Base-by-base conservation (phyloP, 1,284 basidiomycete species). In the Rhodofomes roseus region DNA sequence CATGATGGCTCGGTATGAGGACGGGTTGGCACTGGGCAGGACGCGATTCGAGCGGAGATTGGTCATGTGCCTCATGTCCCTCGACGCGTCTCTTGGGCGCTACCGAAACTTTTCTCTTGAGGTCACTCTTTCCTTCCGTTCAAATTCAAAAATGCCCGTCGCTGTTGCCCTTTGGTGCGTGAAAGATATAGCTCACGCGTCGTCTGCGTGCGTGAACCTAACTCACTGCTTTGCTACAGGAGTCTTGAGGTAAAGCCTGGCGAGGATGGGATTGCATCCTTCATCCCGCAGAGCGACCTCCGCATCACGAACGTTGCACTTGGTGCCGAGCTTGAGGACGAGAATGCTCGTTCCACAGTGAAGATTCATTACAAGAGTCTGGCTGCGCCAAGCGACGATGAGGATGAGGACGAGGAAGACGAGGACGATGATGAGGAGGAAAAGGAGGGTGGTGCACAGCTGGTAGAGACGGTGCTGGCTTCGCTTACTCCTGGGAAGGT, bases 281-380 rank as follows among this genome's bases (percentile, higher is more conserved):
- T 94, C 66, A 74, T 81, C 59, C 86, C 92, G 57, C 80, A 83
- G 62, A 81, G 81, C 46, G 92, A 95, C 75, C 77, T 96, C 69
- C 81, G 82, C 69, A 86, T 97, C 74, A 94, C 92, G 71, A 95
- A 94, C 74, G 86, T 90, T 57, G 85, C 93, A 8, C 84, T 96
- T 55, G 89, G 88, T 57, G 89, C 93, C 65, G 80, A 84, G 65
- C 79, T 96, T 61, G 77, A 73, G 40, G 86, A 92, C 71, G 70
- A 78, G 57, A 77, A 79, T 52, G 86, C 85, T 39, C 82, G 94
- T 64, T 89, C 92, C 12, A 85, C 89, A 59, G 78, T 97, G 69
- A 95, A 92, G 76, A 81, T 98, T 65, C 81, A 82, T 54, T 92
- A 93, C 77, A 75, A 72, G 56, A 70, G 71, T 22, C 75, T 80